phyloP scores from a whole-genome alignment of 108 stramenopile species.

The Fistulifera solaris region DNA sequence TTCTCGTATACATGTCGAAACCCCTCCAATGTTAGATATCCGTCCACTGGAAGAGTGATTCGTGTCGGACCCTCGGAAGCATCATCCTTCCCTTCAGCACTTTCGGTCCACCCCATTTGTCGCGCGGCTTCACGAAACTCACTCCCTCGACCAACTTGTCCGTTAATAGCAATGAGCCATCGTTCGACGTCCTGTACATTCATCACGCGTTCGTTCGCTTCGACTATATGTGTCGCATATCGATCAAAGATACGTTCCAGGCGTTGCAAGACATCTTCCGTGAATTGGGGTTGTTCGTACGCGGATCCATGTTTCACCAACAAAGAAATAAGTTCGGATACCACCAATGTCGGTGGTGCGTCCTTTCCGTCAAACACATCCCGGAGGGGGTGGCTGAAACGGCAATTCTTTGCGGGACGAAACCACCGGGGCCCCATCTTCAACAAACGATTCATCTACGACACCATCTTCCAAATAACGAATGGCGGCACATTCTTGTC shows the following conservation, averaged over 20 bases:
- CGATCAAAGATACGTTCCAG: slow-evolving; percentile 41
- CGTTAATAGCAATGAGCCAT: slow-evolving; percentile 78
- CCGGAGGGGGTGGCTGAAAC: slow-evolving; percentile 31
- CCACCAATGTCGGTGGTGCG: slow-evolving; percentile 71
- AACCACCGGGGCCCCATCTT: slow-evolving; percentile 67
- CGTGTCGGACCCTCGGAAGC: slow-evolving; percentile 49
- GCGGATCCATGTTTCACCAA: slow-evolving; percentile 41
- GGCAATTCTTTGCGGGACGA: slow-evolving; percentile 55
- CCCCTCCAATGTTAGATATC: slow-evolving; percentile 44
- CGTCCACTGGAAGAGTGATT: slow-evolving; percentile 51
- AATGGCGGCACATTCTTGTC: slow-evolving; percentile 67
- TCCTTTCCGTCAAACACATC: slow-evolving; percentile 31
- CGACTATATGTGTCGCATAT: slow-evolving; percentile 28
- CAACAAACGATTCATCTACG: slow-evolving; percentile 56
- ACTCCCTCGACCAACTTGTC: slow-evolving; percentile 9
- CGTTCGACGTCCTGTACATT: slow-evolving; percentile 54
- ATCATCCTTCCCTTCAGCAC: slow-evolving; percentile 29
- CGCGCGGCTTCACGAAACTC: slow-evolving; percentile 8
- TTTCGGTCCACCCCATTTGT: slow-evolving; percentile 5
- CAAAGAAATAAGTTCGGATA: slow-evolving; percentile 67
- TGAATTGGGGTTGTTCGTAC: slow-evolving; percentile 47
- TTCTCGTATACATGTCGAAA: slow-evolving; percentile 70
- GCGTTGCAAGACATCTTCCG: slow-evolving; percentile 38
- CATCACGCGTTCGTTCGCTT: slow-evolving; percentile 38
- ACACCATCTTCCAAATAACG: slow-evolving; percentile 62